Conservation (phyloP, 306 rosid species). For the Sindora glabra region DNA sequence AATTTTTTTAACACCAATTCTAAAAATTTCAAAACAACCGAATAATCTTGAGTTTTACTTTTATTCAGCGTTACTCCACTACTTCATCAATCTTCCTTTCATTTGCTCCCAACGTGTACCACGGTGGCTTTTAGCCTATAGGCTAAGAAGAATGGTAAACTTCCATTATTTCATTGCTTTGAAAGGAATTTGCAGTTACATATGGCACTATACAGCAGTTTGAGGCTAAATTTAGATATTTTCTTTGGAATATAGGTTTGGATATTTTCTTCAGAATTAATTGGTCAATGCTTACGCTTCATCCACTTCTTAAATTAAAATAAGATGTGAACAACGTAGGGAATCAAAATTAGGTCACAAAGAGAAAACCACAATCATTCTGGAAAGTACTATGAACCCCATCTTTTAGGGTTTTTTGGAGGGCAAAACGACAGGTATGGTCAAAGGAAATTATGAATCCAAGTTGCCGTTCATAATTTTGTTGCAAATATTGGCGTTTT, state of each 20-base stretch:
- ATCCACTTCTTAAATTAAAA: neutral
- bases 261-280: neutral
- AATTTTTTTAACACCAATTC: no score
- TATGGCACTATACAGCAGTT: no score
- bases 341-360: conserved; percentile 14
- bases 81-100: no score
- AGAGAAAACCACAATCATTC: conserved; percentile 12
- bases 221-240: no score
- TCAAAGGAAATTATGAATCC: conserved; percentile 9
- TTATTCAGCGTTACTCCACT: no score
- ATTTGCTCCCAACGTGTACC: no score
- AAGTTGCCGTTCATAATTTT: neutral
- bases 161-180: no score
- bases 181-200: no score
- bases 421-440: conserved; percentile 15
- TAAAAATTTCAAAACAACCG: no score
- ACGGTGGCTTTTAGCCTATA: no score
- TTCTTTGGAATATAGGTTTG: neutral
- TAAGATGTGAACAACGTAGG: neutral
- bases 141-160: no score
- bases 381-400: conserved; percentile 1
- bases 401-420: neutral
- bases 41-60: no score
- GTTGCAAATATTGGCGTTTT: neutral
- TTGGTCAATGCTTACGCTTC: neutral